Conservation (phyloP, 2,329 filamentous ascomycete genomes). For the Alternaria arborescens region DNA sequence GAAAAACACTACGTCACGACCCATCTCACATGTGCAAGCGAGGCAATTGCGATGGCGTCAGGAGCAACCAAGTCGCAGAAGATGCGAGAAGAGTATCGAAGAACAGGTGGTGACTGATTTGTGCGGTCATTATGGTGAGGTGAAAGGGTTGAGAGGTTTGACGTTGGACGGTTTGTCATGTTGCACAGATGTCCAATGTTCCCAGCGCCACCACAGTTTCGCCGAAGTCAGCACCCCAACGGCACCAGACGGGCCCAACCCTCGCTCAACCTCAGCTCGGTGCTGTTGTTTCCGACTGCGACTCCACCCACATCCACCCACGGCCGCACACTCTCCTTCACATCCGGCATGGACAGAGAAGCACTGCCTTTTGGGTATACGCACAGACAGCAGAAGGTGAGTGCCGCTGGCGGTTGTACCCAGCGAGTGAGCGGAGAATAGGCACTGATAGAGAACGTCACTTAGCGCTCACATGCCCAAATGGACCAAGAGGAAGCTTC, state of each 20-base stretch:
- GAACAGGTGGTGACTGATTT: not conserved
- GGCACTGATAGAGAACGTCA: conserved; percentile 21
- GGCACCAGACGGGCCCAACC: conserved; percentile 8
- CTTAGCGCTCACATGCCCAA: conserved; percentile 47
- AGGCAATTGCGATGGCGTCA: not conserved
- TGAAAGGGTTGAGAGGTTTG: not conserved
- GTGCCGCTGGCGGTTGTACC: conserved; percentile 18
- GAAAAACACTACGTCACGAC: conserved; percentile 2
- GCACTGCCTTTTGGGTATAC: conserved; percentile 42
- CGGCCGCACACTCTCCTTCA: not conserved
- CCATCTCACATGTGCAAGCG: not conserved
- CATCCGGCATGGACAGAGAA: conserved; percentile 37
- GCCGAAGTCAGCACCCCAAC: conserved; percentile 20
- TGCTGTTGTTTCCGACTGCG: conserved; percentile 2
- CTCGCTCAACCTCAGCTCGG: conserved; percentile 1
- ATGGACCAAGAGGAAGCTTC: conserved; percentile 43
- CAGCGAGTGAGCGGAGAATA: conserved; percentile 10
- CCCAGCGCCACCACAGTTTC: conserved; percentile 23
- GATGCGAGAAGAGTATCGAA: not conserved
- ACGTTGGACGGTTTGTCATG: conserved; percentile 7
- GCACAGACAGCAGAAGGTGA: conserved; percentile 48
- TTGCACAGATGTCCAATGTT: conserved; percentile 2
- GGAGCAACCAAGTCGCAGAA: not conserved
- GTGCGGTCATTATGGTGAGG: conserved; percentile 1
- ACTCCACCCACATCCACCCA: conserved; percentile 5